phyloP scores from a whole-genome alignment of 768 basidiomycete genomes.

The Mycena pura region DNA sequence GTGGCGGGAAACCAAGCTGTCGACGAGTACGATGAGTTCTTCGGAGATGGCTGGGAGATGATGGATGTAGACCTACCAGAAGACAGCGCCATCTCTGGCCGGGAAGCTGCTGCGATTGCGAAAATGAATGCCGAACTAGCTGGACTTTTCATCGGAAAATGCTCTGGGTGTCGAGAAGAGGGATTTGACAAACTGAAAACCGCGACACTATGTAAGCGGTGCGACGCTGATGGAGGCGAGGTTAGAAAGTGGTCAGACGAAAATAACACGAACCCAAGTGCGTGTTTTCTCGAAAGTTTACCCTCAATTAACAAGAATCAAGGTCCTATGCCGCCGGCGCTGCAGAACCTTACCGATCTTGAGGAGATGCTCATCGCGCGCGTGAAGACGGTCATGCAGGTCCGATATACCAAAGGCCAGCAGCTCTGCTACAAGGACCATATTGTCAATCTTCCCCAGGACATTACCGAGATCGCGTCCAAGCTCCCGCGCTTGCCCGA shows the following conservation, averaged over 20 bases:
- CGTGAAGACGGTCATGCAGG: no score
- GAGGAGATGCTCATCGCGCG: no score
- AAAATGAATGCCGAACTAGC: background rate
- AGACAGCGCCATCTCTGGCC: background rate
- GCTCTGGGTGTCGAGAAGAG: background rate
- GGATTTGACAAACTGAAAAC: background rate
- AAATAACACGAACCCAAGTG: conserved; percentile 1
- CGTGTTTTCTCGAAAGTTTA: background rate
- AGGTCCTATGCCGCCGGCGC: no score
- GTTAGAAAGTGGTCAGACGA: background rate
- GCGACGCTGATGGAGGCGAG: background rate
- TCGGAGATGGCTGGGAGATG: background rate
- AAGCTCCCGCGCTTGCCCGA: no score
- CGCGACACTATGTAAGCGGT: background rate
- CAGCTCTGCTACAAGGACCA: no score
- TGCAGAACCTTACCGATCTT: no score
- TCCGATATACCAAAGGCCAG: no score
- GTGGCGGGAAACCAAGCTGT: background rate
- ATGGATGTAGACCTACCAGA: background rate
- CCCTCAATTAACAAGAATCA: background rate
- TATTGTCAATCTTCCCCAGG: no score
- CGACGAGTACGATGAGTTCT: background rate
- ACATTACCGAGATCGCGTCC: no score
- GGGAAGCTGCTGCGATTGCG: background rate
- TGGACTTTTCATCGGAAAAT: background rate